These are phyloP conservation scores for Myxozyma lipomycoides DNA, from an alignment of 805 yeast genomes.

Conservation along the genomic window DNA sequence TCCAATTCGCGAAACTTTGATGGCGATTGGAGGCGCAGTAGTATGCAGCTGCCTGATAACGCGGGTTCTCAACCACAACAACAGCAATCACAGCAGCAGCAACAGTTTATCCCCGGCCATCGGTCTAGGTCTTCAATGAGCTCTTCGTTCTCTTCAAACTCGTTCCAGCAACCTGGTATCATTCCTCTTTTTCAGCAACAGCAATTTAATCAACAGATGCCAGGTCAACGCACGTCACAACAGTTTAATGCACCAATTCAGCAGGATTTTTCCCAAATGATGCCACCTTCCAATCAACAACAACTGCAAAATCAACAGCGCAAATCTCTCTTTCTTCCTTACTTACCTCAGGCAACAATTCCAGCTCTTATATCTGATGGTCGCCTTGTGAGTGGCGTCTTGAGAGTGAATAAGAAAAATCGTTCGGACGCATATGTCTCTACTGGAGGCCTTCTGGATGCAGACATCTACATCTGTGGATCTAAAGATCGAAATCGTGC, in stretches of 20 bases:
- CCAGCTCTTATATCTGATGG: conserved; percentile 90
- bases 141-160: conserved; percentile 6
- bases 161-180: conserved; percentile 17
- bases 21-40: conserved; percentile 26
- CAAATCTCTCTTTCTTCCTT: conserved; percentile 86
- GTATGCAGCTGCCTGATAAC: conserved; percentile 7
- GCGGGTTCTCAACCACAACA: conserved; percentile 4
- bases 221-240: not conserved
- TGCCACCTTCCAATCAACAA: conserved; percentile 12
- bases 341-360: conserved; percentile 85
- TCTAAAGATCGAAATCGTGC: conserved; percentile 98
- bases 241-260: not conserved
- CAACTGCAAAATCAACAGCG: conserved; percentile 35
- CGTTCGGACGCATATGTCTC: conserved; percentile 98
- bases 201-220: conserved; percentile 10
- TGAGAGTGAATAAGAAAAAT: conserved; percentile 92
- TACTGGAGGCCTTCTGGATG: conserved; percentile 91
- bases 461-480: conserved; percentile 96
- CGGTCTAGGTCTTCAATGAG: conserved; percentile 64
- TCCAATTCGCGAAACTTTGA: conserved; percentile 29
- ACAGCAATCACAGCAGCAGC: conserved; percentile 14
- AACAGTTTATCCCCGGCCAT: conserved; percentile 69
- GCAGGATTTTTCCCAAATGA: not conserved
- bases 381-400: conserved; percentile 81
- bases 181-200: conserved; percentile 20